Evolutionary conservation across 1,139 yeast genomes (phyloP).

Genomic region (Geotrichum europaeum): DNA sequence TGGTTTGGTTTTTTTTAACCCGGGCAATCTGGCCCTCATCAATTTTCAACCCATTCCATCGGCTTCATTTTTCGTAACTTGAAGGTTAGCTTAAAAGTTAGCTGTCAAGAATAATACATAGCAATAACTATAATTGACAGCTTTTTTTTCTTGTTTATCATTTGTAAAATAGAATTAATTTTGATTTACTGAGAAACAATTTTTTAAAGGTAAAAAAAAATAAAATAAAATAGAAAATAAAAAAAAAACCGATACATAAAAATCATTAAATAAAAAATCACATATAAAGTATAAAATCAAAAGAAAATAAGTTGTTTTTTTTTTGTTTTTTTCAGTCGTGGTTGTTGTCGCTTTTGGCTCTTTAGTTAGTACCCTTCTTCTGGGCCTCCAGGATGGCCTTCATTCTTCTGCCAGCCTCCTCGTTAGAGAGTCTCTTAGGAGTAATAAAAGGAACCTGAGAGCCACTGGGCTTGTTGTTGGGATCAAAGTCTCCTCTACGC

Average conservation of each 20-base stretch:
- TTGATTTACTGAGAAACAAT: background rate
- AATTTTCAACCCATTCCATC: too few species aligned
- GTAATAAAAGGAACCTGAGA: constrained; percentile 1
- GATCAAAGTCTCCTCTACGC: constrained; percentile 5
- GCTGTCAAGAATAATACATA: too few species aligned
- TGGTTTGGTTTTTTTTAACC: too few species aligned
- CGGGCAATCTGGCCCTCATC: too few species aligned
- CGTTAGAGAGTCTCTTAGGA: constrained; percentile 6
- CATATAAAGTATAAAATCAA: background rate
- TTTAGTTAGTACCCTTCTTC: background rate
- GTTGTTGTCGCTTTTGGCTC: background rate
- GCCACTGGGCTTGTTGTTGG: background rate
- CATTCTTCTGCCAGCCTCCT: constrained; percentile 11
- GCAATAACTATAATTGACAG: too few species aligned
- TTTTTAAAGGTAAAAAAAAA: background rate
- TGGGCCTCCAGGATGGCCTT: constrained; percentile 14
- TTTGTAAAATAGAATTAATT: too few species aligned
- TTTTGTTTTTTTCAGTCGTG: background rate
- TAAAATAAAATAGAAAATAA: background rate
- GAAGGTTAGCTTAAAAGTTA: too few species aligned
- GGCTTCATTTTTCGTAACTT: too few species aligned
- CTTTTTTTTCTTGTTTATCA: too few species aligned
- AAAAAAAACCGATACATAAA: background rate
- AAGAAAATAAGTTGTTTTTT: background rate
- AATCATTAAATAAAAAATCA: background rate